phyloP scores from a whole-genome alignment of 371 early-diverging fungal species.

The Enterocytospora artemiae region DNA sequence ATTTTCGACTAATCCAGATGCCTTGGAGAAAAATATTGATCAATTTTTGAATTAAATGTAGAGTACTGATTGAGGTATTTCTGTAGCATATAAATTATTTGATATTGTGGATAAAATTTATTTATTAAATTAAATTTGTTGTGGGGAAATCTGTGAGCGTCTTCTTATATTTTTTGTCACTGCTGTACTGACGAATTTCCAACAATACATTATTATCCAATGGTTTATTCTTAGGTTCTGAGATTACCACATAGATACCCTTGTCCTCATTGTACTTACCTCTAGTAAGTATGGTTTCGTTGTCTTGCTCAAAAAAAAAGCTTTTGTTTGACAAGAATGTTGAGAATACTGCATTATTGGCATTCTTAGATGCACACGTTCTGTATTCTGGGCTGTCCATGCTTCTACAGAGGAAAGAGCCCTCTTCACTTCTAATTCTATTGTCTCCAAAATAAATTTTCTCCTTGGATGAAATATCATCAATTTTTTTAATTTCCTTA shows the following conservation, averaged over 20 bases:
- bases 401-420: background rate
- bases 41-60: too few species aligned
- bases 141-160: too few species aligned
- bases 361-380: background rate
- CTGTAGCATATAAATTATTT: too few species aligned
- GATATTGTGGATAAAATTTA: too few species aligned
- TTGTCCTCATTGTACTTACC: background rate
- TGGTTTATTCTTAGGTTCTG: too few species aligned
- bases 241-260: background rate
- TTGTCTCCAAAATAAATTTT: background rate
- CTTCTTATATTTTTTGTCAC: too few species aligned
- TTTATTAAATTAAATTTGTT: too few species aligned
- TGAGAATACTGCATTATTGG: background rate
- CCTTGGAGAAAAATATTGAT: too few species aligned
- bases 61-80: too few species aligned
- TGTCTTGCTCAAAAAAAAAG: background rate
- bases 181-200: too few species aligned
- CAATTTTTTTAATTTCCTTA: background rate
- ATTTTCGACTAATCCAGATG: too few species aligned
- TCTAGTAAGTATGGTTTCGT: background rate
- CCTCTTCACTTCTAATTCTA: background rate
- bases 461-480: background rate
- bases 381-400: background rate
- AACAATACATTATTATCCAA: too few species aligned
- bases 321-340: background rate